phyloP scores from a whole-genome alignment of 257 asterid species.

The Solanum clarkiae region DNA sequence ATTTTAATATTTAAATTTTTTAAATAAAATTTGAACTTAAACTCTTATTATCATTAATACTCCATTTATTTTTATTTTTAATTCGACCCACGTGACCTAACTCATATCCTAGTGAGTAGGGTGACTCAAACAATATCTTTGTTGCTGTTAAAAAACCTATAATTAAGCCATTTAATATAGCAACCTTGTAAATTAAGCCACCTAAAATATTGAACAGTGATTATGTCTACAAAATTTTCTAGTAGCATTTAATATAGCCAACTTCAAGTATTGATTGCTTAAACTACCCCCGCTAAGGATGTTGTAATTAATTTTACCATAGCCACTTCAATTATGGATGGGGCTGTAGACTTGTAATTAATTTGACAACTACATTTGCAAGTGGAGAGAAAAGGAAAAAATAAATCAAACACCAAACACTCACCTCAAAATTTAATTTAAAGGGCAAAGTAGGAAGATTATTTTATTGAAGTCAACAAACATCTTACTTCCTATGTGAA shows the following conservation, averaged over 20 bases:
- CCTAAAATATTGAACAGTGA: neutral
- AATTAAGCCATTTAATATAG: too few relatives aligned
- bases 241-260: neutral
- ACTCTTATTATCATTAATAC: too few relatives aligned
- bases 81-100: too few relatives aligned
- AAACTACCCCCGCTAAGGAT: neutral
- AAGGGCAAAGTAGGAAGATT: neutral
- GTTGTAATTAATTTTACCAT: neutral
- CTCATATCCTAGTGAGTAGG: neutral
- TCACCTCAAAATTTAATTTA: neutral
- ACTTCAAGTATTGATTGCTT: neutral
- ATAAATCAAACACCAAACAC: neutral
- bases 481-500: neutral
- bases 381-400: neutral
- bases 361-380: neutral
- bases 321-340: neutral
- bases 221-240: neutral
- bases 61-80: too few relatives aligned
- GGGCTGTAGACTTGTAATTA: neutral
- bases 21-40: too few relatives aligned
- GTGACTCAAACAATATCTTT: neutral
- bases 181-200: neutral
- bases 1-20: too few relatives aligned
- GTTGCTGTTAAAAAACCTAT: neutral
- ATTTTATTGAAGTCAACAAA: neutral